Percentiles rank a stretch among this genome's conserved stretches.
Conservation (phyloP, 1,284 basidiomycete genomes). For the Polyporus tsugae region DNA sequence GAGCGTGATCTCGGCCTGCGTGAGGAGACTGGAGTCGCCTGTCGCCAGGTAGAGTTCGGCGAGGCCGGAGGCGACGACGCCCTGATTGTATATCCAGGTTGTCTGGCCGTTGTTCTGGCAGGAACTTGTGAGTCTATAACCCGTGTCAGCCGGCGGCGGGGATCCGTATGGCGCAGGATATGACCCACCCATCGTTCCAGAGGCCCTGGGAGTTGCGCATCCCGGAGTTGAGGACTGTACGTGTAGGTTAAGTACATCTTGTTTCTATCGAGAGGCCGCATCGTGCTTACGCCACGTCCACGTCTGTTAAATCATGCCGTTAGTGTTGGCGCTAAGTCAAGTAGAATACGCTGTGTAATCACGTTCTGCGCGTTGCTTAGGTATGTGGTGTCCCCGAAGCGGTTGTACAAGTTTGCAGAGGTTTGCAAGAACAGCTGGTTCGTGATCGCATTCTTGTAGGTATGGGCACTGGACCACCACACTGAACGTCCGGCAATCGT, state of each 20-base stretch:
- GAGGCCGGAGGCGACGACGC: conserved; percentile 61
- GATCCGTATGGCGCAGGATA: neutral
- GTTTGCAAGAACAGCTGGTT: conserved; percentile 61
- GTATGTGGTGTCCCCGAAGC: conserved; percentile 47
- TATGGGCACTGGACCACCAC: conserved; percentile 63
- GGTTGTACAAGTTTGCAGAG: conserved; percentile 55
- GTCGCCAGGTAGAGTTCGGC: conserved; percentile 52
- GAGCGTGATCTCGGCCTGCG: conserved; percentile 60
- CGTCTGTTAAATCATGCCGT: conserved; percentile 39
- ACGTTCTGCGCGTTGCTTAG: conserved; percentile 57
- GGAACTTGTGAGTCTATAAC: conserved; percentile 23
- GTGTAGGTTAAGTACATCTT: conserved; percentile 5
- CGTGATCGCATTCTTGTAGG: conserved; percentile 66
- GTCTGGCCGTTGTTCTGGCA: conserved; percentile 62
- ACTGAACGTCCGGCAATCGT: conserved; percentile 42
- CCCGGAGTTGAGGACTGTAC: conserved; percentile 52
- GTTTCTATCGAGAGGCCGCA: neutral
- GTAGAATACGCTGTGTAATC: neutral
- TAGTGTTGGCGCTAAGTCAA: neutral
- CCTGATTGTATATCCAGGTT: conserved; percentile 64
- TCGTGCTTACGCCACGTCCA: conserved; percentile 57
- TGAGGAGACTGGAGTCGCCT: conserved; percentile 48
- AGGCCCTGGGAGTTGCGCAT: conserved; percentile 58
- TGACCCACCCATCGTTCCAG: conserved; percentile 54
- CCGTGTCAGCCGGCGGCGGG: neutral